These are phyloP conservation scores for Fusarium sp. DNA, from an alignment of 2,329 filamentous ascomycete genomes.

Conservation along the genomic window DNA sequence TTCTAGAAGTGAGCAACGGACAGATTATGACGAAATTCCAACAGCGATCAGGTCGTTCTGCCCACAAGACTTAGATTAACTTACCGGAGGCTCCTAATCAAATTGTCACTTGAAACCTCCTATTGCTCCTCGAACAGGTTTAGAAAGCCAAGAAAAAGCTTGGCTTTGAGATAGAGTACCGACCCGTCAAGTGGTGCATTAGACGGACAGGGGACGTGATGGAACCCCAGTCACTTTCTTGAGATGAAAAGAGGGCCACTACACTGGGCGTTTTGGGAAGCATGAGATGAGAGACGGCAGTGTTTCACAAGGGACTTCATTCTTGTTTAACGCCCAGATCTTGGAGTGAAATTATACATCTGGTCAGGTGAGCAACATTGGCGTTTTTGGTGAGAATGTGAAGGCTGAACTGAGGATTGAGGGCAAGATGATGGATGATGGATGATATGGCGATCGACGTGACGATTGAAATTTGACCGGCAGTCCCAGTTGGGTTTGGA, in stretches of 20 bases:
- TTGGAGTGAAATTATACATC: not conserved
- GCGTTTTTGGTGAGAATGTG: conserved; percentile 12
- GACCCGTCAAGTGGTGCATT: conserved; percentile 18
- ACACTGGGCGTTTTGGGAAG: not conserved
- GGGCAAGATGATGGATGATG: not conserved
- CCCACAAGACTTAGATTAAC: not conserved
- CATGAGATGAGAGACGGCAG: not conserved
- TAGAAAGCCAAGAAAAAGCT: conserved; percentile 21
- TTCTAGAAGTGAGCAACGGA: not conserved
- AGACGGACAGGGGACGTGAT: conserved; percentile 18
- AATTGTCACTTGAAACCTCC: conserved; percentile 30
- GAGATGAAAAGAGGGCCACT: conserved; percentile 36
- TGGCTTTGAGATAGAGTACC: conserved; percentile 37
- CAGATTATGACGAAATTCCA: not conserved
- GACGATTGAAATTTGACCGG: conserved; percentile 47
- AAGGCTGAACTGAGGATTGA: not conserved
- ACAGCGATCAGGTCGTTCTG: not conserved
- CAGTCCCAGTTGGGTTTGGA: conserved; percentile 10
- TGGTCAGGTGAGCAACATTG: not conserved
- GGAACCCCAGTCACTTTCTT: not conserved
- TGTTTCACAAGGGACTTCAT: conserved; percentile 31
- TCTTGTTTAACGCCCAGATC: conserved; percentile 19
- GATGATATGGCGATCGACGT: conserved; percentile 31
- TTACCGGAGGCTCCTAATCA: not conserved
- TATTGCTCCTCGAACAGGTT: conserved; percentile 12